These are phyloP conservation scores for Fusarium anthophilum DNA, from an alignment of 2,329 filamentous ascomycete species.

Conservation along the genomic window DNA sequence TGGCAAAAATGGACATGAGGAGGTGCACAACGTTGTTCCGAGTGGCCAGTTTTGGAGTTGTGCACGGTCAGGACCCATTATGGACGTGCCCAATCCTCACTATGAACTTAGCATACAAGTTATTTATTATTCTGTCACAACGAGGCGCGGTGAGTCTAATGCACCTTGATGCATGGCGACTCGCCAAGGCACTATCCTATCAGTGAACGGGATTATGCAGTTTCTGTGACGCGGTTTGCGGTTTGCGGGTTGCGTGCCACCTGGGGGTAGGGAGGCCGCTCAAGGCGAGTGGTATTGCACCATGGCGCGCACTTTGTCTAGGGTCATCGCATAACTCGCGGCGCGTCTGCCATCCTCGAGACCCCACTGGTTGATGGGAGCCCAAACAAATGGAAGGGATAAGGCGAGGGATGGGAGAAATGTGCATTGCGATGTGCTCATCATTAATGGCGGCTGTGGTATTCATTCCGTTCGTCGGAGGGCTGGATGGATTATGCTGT, in stretches of 20 bases:
- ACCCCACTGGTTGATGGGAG: constrained; percentile 31
- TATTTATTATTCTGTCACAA: constrained; percentile 26
- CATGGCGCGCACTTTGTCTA: constrained; percentile 35
- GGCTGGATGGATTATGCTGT: constrained; percentile 10
- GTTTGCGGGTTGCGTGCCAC: constrained; percentile 46
- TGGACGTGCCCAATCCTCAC: constrained; percentile 23
- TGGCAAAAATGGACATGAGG: not conserved
- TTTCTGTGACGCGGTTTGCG: constrained; percentile 46
- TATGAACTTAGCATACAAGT: constrained; percentile 14
- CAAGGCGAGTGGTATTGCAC: constrained; percentile 37
- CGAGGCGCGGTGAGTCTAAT: constrained; percentile 35
- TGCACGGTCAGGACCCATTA: constrained; percentile 36
- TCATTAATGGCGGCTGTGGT: constrained; percentile 30
- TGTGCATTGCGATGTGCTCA: constrained; percentile 32
- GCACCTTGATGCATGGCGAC: constrained; percentile 33
- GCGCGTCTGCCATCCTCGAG: constrained; percentile 38
- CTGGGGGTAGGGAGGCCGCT: constrained; percentile 33
- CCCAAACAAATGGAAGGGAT: constrained; percentile 34
- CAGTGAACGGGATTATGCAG: constrained; percentile 48
- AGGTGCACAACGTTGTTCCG: constrained; percentile 38
- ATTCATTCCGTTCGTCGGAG: constrained; percentile 29
- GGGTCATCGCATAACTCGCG: constrained; percentile 39
- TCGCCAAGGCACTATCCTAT: constrained; percentile 41
- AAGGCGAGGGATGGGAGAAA: constrained; percentile 33
- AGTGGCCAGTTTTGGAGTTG: constrained; percentile 40